Base-by-base conservation (phyloP, 805 yeast species). In the Blastobotrys attinorum region DNA sequence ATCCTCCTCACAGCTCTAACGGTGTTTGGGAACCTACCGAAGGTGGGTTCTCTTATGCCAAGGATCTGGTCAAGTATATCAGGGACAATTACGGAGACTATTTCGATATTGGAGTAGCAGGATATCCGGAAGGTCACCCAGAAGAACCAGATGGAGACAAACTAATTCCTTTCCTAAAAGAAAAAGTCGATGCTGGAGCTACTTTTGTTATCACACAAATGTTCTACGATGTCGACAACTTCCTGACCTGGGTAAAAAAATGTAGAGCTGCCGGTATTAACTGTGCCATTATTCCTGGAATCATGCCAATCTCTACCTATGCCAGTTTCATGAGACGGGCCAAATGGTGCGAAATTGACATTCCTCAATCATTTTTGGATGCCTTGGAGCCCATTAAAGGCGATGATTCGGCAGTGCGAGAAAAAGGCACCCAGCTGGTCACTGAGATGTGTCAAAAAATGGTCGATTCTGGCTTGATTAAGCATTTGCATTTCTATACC, bases 231-330 rank as follows among this genome's bases (percentile, higher is more conserved):
- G 92, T 73, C 10, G 96, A 89, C 38, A 75, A 74, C 47, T 92
- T 90, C 63, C 74, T 92, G 46, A 55, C 64, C 10, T 92, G 98
- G 98, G 86, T 92, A 56, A 62, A 70, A 16, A 65, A 69, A 47
- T 74, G 90, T 44, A 75, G 90, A 53, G 77, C 71, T 18, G 68
- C 69, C 18, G 97, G 96, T 18, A 75, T 92, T 50, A 70, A 71
- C 32, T 79, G 85, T 42, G 97, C 97, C 22, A 84, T 92, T 52
- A 81, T 92, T 47, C 98, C 98, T 1, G 98, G 98, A 11, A 88
- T 92, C 63, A 92, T 92, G 98, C 98, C 98, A 18, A 89, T 92
- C 46, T 80, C 95, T n/a, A 86, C 96, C 2, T 89, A 90, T 65
- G 83, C 94, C 21, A 79, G 96, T 3, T 92, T 92, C 61, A 64